These are phyloP conservation scores for Cerioporus squamosus DNA, from an alignment of 1,284 basidiomycete genomes.

Conservation along the genomic window DNA sequence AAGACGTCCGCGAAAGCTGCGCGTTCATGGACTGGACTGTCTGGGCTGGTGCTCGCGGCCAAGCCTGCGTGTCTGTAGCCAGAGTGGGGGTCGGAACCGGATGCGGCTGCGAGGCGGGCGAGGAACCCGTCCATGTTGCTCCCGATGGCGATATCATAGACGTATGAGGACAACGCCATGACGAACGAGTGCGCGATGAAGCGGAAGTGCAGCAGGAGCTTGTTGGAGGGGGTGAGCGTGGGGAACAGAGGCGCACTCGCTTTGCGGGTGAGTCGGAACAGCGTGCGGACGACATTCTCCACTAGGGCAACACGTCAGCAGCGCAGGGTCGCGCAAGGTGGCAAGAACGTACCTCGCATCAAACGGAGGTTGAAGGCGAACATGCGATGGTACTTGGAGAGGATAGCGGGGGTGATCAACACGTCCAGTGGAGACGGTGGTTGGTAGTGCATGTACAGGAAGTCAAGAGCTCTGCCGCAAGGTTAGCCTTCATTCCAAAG, in stretches of 20 bases:
- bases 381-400: conserved; percentile 85
- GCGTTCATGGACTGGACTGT: neutral
- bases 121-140: conserved; percentile 77
- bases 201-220: conserved; percentile 66
- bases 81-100: conserved; percentile 34
- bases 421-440: conserved; percentile 74
- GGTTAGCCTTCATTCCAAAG: conserved; percentile 9
- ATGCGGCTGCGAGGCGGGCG: conserved; percentile 17
- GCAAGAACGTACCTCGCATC: conserved; percentile 59
- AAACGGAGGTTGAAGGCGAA: conserved; percentile 81
- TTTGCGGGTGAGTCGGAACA: conserved; percentile 64
- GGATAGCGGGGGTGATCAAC: conserved; percentile 67
- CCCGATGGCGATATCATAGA: conserved; percentile 78
- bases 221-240: conserved; percentile 55
- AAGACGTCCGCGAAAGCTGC: conserved; percentile 73
- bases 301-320: conserved; percentile 45
- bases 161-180: conserved; percentile 63
- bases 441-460: conserved; percentile 86
- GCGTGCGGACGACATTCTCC: conserved; percentile 68
- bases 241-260: conserved; percentile 57
- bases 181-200: conserved; percentile 78
- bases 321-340: neutral
- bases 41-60: neutral
- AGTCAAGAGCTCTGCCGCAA: conserved; percentile 74
- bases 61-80: neutral